Base-by-base conservation (phyloP, 345 rosid genomes). In the Boechera retrofracta region DNA sequence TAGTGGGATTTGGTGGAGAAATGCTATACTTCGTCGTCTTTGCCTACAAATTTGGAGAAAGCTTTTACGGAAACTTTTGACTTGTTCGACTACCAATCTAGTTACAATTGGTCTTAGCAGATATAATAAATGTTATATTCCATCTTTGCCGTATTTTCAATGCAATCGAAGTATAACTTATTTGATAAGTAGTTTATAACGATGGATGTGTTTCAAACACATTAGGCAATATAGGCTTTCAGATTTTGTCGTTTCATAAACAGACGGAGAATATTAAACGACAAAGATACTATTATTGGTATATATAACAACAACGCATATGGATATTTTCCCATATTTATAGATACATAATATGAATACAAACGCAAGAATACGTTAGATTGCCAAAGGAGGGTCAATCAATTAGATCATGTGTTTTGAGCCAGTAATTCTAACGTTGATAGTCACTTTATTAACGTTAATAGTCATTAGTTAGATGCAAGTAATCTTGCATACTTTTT, bases 1-100 rank as follows among this genome's bases (percentile, higher is more conserved):
- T 52, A 62, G 76, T 77, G 75, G 80, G 52, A 70, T 63, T 77
- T 65, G 76, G 80, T 70, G 15, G 71, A 69, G 38, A 26, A 48
- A 62, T 77, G 51, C 31, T 24, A 69, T 26, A 44, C 45, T 69
- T 67, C 32, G 51, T 56, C 78, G 72, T 56, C 72, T 74, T 74
- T 57, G 78, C 58, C 71, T 71, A 66, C 6, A 64, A 45, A 15
- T 2, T 63, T 70, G 52, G 58, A 70, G 58, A 70, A 65, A 54
- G 44, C 55, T 63, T 63, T 63, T 45, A 63, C 66, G 47, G 16
- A 15, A 32, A 33, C 64, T 76, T 61, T 76, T 62, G 66, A 77
- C 75, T 77, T 62, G 71, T 33, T 33, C 16, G 11, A 24, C 70
- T n/a, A 63, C 42, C 39, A 54, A 69, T 44, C 75, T 69, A 6